Conservation (phyloP, 2,329 filamentous ascomycete species). For the Lachnellula subtilissima region DNA sequence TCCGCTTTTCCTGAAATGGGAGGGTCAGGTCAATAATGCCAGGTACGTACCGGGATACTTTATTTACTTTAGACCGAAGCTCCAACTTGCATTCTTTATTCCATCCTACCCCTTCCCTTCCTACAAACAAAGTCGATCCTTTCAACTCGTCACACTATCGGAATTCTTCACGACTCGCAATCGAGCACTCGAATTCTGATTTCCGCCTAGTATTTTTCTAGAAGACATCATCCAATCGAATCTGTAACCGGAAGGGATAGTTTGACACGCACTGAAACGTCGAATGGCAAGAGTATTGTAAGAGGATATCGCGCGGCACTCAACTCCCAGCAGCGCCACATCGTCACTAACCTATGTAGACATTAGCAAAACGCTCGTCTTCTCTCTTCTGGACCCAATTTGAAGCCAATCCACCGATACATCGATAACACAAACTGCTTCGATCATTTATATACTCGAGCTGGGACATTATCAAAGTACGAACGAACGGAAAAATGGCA, state of each 20-base stretch:
- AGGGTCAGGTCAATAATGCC: no score
- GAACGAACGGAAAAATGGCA: neutral
- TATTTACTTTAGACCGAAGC: neutral
- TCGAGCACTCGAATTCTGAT: neutral
- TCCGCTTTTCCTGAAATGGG: no score
- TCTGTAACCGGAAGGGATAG: neutral
- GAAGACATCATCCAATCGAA: neutral
- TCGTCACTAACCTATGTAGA: neutral
- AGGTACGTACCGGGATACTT: no score
- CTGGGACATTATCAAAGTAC: neutral
- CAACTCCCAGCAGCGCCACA: slow-evolving; percentile 10
- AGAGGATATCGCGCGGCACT: slow-evolving; percentile 7
- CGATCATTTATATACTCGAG: neutral
- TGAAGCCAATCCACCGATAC: slow-evolving; percentile 7
- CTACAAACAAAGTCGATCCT: neutral
- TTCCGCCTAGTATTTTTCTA: neutral
- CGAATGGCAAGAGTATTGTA: slow-evolving; percentile 14
- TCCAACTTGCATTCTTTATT: neutral
- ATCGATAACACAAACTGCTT: slow-evolving; percentile 2
- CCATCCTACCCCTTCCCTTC: neutral
- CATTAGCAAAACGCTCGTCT: slow-evolving; percentile 13
- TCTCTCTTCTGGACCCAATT: slow-evolving; percentile 3
- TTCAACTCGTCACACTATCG: neutral
- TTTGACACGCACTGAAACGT: slow-evolving; percentile 16
- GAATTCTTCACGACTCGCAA: neutral